A percentile compares a stretch with the other conserved stretches of the same genome.
Evolutionary conservation across 345 rosid genomes (phyloP).

Genomic region (Diplotaxis tenuifolia): DNA sequence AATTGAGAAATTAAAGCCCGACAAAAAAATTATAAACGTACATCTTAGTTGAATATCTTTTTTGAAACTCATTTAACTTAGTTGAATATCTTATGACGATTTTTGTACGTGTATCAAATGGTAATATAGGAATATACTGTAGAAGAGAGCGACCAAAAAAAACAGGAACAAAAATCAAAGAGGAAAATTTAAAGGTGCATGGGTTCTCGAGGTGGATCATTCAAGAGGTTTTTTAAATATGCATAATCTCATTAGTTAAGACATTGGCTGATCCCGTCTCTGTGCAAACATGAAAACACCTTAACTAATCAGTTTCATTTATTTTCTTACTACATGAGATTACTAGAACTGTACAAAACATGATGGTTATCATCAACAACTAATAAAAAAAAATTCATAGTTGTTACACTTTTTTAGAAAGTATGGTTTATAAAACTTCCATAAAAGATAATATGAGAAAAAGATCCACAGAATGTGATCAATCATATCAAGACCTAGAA

Average conservation of each 20-base stretch:
- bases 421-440: background rate
- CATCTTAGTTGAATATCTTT: background rate
- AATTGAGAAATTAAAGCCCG: too few relatives aligned
- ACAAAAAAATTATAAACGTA: background rate
- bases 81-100: too few relatives aligned
- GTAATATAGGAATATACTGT: background rate
- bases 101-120: too few relatives aligned
- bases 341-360: background rate
- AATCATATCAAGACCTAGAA: constrained; percentile 34
- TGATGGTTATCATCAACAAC: background rate
- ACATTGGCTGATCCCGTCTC: constrained; percentile 27
- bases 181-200: constrained; percentile 29
- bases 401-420: background rate
- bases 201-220: constrained; percentile 32
- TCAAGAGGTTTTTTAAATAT: background rate
- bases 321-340: background rate
- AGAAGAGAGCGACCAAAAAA: background rate
- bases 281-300: constrained; percentile 16
- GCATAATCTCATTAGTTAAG: constrained; percentile 13
- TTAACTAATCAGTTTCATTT: background rate
- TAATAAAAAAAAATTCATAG: background rate
- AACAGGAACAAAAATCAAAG: constrained; percentile 26
- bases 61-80: too few relatives aligned
- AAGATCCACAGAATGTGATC: constrained; percentile 21
- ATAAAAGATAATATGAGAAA: background rate